A percentile compares a stretch with the other conserved stretches of the same genome.
Evolutionary conservation across 495 filamentous ascomycete species (phyloP).

Genomic region (Trypethelium eluteriae): DNA sequence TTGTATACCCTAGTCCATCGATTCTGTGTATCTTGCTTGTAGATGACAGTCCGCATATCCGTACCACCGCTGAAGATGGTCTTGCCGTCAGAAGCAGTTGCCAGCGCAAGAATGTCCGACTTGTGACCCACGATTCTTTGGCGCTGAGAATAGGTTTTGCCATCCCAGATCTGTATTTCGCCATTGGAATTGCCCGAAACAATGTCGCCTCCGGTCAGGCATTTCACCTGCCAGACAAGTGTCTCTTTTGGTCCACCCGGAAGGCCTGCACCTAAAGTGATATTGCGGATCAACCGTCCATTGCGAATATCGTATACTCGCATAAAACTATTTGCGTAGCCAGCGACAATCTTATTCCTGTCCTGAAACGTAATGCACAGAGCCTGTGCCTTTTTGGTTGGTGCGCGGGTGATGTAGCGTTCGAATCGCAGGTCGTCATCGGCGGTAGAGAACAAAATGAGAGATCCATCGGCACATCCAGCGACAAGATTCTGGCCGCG

Average conservation of each 20-base stretch:
- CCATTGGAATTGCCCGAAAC: conserved; percentile 93
- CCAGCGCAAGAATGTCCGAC: conserved; percentile 83
- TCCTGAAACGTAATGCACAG: conserved; percentile 86
- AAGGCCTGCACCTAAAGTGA: conserved; percentile 74
- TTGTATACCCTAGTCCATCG: conserved; percentile 83
- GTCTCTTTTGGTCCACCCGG: conserved; percentile 70
- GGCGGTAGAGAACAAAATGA: conserved; percentile 77
- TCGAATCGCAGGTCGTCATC: conserved; percentile 70
- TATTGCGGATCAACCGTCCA: conserved; percentile 62
- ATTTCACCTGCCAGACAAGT: conserved; percentile 88
- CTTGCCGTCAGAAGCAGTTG: conserved; percentile 68
- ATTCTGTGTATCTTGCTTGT: conserved; percentile 51
- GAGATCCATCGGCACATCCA: conserved; percentile 84
- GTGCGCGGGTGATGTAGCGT: conserved; percentile 58
- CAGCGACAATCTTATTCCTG: conserved; percentile 71
- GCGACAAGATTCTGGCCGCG: conserved; percentile 67
- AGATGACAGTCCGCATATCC: conserved; percentile 77
- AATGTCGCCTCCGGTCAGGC: conserved; percentile 75
- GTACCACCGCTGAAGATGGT: conserved; percentile 87
- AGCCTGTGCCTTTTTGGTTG: conserved; percentile 73
- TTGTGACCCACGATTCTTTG: conserved; percentile 79
- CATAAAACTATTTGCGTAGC: conserved; percentile 87
- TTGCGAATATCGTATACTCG: conserved; percentile 80
- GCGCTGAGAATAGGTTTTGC: conserved; percentile 74
- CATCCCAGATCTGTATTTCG: conserved; percentile 87